Evolutionary conservation across 2,329 filamentous ascomycete genomes (phyloP), one percentile per base, ranked within the genome.

Genomic region (Teratosphaeria nubilosa): DNA sequence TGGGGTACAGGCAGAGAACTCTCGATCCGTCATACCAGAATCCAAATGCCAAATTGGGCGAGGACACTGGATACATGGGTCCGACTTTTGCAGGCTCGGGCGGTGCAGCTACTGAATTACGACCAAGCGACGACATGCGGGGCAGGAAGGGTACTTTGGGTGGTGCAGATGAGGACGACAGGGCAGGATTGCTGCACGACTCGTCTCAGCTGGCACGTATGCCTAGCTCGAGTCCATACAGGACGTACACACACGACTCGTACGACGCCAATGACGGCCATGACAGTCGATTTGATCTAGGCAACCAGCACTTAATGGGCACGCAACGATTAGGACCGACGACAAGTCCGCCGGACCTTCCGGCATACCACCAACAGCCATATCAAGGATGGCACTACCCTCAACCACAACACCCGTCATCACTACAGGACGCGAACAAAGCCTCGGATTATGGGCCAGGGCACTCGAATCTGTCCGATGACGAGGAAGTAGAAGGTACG

Each of bases 1-100:
- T 90, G 16, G 90, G 90, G 50, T 80, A 83, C 56, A 86, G 83
- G 69, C 73, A 77, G 61, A 81, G 87, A 37, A 68, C 73, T 57
- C 59, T 70, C 6, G 77, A 79, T 60, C 57, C 67, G 5, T 75
- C 72, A 25, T 79, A 79, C 59, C 63, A 66, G 45, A 56, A 57
- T 31, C 16, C 57, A 22, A 56, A 65, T 11, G 53, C 59, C 24
- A 66, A 66, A 50, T 51, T 62, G 22, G 57, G 51, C 24, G 5
- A 53, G 16, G 51, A 55, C 16, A 64, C 61, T 10, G 58, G 56
- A 1, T 69, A 68, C 34, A 55, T 27, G 20, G 64, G 63, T 9
- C 65, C 65, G 13, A 52, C 59, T 2, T 64, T 58, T 48, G 60
- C 64, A 13, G 65, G 58, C 6, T 61, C 56, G 13, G 58, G 58